Base-by-base conservation (phyloP, 1,284 basidiomycete genomes). In the Vanrija pseudolonga region DNA sequence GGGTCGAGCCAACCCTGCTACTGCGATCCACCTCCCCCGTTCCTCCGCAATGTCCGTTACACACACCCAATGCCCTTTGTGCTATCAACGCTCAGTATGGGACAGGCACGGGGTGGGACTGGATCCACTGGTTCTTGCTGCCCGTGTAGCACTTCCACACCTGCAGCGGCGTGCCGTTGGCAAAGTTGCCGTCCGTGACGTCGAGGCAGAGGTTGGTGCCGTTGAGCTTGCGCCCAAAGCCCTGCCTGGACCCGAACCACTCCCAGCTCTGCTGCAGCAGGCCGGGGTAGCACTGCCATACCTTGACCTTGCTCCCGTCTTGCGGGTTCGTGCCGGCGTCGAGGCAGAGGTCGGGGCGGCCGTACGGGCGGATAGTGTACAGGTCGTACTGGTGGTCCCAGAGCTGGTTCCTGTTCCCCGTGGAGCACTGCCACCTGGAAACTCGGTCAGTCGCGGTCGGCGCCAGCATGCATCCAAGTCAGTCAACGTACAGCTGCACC, bases 41-140 rank as follows among this genome's bases (percentile, higher is more conserved):
- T n/a, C n/a, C n/a, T n/a, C n/a, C n/a, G n/a, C n/a, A n/a, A n/a
- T 26, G 24, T 26, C 24, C 24, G 9, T 26, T 26, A 9, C 24
- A 26, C 24, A 4, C 24, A 26, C 24, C 5, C 24, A 26, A n/a
- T n/a, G n/a, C n/a, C n/a, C n/a, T n/a, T n/a, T n/a, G n/a, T n/a
- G n/a, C n/a, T n/a, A n/a, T n/a, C n/a, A n/a, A n/a, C n/a, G n/a
- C n/a, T n/a, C n/a, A 32, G 9, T 32, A 32, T 15, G 8, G 32
- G 12, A 12, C 32, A 12, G 11, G 9, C 12, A 32, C 32, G 11
- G 12, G 9, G 9, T 9, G 24, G 11, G 32, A 2, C 9, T n/a
- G n/a, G n/a, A n/a, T n/a, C n/a, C n/a, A n/a, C 53, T 72, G 70
- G 56, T 72, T 71, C 39, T 53, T 54, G 59, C 69, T 72, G 50